Conservation (phyloP, 176 grass and related monocot species). For the Zizania latifolia region DNA sequence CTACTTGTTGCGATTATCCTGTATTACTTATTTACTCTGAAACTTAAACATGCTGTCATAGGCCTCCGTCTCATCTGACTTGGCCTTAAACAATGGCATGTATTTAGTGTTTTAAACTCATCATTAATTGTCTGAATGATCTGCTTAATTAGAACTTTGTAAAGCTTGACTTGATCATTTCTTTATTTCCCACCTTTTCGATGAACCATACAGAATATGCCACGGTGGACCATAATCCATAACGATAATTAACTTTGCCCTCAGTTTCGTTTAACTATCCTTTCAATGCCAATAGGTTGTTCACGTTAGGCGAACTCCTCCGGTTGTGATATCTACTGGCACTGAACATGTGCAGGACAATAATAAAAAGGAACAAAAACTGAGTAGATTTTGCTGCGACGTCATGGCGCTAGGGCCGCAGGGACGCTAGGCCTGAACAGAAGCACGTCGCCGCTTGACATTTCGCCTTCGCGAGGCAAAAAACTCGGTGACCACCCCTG, state of each 20-base stretch:
- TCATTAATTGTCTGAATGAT: too few species aligned
- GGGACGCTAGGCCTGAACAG: too few species aligned
- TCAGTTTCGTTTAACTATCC: neutral
- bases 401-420: neutral
- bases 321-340: neutral
- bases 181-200: neutral
- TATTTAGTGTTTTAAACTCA: too few species aligned
- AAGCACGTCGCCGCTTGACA: conserved; percentile 10
- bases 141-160: neutral
- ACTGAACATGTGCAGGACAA: neutral
- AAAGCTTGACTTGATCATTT: neutral
- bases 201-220: too few species aligned
- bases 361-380: neutral
- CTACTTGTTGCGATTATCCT: neutral
- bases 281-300: neutral
- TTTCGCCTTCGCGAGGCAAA: conserved; percentile 9
- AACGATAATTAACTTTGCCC: too few species aligned
- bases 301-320: conserved; percentile 9
- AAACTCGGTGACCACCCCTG: neutral
- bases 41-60: neutral
- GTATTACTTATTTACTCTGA: neutral
- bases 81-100: neutral
- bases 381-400: neutral
- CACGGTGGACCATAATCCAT: too few species aligned
- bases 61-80: neutral